Evolutionary conservation across 192 early-diverging fungal species (phyloP).

Genomic region (Coemansia brasiliensis): DNA sequence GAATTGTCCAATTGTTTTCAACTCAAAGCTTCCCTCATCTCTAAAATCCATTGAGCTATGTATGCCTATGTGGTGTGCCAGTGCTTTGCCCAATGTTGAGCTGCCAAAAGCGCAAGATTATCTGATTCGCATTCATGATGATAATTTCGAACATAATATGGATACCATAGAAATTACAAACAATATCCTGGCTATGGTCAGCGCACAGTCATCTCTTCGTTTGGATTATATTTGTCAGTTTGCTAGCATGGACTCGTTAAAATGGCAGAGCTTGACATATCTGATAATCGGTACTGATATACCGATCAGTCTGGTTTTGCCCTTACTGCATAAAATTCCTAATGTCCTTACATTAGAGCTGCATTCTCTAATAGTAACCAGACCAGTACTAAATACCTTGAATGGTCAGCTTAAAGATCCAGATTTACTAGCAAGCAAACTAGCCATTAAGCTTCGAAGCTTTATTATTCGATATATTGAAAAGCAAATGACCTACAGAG

Average conservation of each 20-base stretch:
- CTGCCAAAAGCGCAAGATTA: background rate
- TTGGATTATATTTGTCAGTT: background rate
- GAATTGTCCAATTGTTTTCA: conserved; percentile 8
- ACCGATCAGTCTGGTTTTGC: no score
- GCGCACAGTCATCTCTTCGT: background rate
- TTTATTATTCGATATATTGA: background rate
- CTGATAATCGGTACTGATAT: no score
- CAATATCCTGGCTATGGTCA: background rate
- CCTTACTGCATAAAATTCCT: no score
- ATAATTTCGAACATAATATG: background rate
- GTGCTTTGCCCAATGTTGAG: background rate
- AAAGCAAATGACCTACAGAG: background rate
- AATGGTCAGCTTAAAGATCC: background rate
- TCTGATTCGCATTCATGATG: no score
- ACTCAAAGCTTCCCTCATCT: background rate
- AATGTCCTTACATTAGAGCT: no score
- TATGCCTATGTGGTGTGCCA: background rate
- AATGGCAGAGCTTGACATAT: no score
- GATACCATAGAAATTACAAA: background rate
- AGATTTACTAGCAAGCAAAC: background rate
- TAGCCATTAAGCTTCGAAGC: background rate
- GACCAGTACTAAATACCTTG: no score
- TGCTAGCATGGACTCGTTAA: no score
- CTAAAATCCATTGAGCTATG: background rate
- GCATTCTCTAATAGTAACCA: no score